Evolutionary conservation across 106 monocot species (phyloP).

Genomic region (Phalaenopsis aphrodite): DNA sequence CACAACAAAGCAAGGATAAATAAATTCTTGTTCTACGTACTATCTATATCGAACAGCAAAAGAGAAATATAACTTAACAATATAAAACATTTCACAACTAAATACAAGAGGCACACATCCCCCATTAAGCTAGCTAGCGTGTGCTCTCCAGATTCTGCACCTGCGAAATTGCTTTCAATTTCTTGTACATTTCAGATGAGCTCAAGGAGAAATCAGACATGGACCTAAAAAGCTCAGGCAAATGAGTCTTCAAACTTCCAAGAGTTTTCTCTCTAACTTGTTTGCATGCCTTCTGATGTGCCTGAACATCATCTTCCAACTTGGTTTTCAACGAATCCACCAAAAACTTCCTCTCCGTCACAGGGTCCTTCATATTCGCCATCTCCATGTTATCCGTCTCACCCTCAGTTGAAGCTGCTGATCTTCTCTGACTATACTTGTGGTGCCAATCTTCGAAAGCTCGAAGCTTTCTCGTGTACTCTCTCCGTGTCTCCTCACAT

Average conservation of each 20-base stretch:
- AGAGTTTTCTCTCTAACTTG: constrained; percentile 71
- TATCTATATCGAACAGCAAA: not conserved
- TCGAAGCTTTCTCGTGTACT: constrained; percentile 33
- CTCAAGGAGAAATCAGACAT: constrained; percentile 45
- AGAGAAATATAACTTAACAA: not conserved
- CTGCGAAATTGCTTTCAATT: constrained; percentile 12
- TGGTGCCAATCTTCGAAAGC: constrained; percentile 69
- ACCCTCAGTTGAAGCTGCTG: constrained; percentile 12
- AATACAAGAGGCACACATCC: not conserved
- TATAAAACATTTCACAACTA: not conserved
- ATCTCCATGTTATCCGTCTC: constrained; percentile 29
- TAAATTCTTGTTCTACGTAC: not conserved
- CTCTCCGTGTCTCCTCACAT: constrained; percentile 47
- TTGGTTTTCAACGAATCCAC: constrained; percentile 42
- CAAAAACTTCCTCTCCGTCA: constrained; percentile 47
- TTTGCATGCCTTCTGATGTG: constrained; percentile 38
- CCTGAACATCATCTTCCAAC: constrained; percentile 28
- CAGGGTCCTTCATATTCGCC: constrained; percentile 32
- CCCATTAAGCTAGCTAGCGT: not conserved
- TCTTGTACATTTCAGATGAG: constrained; percentile 53
- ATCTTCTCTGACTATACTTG: constrained; percentile 31
- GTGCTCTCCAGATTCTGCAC: not conserved
- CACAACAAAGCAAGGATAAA: not conserved
- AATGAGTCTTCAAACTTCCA: constrained; percentile 39
- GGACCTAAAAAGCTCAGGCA: constrained; percentile 66